These are phyloP conservation scores for Tuber brumale DNA, from an alignment of 495 filamentous ascomycete species.

Conservation along the genomic window DNA sequence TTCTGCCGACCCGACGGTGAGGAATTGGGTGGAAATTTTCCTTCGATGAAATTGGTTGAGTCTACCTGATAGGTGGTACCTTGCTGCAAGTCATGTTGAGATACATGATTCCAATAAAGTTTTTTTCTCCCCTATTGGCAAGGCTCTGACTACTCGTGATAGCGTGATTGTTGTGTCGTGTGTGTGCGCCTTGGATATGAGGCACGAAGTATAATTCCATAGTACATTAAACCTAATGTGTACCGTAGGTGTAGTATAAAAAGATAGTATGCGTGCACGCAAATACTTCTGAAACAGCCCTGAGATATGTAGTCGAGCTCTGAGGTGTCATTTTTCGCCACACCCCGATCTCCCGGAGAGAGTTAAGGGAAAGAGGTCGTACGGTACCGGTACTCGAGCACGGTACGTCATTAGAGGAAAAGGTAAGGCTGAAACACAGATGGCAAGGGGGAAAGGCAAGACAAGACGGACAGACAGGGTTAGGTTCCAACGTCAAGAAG, in stretches of 20 bases:
- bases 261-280: conserved; percentile 3
- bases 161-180: not conserved
- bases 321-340: conserved; percentile 31
- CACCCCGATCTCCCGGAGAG: conserved; percentile 12
- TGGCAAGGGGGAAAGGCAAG: conserved; percentile 19
- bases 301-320: conserved; percentile 18
- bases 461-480: not conserved
- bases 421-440: conserved; percentile 37
- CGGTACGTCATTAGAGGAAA: conserved; percentile 28
- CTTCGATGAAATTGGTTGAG: conserved; percentile 12
- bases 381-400: conserved; percentile 8
- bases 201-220: not conserved
- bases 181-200: not conserved
- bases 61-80: conserved; percentile 20
- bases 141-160: not conserved
- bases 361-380: not conserved
- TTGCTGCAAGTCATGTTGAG: conserved; percentile 32
- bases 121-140: conserved; percentile 3
- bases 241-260: conserved; percentile 12
- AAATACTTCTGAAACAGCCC: conserved; percentile 26
- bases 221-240: not conserved
- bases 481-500: not conserved
- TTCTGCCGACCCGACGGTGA: conserved; percentile 26
- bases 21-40: conserved; percentile 40
- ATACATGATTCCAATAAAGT: conserved; percentile 34